Conservation (phyloP, 202 grass and related monocot genomes). For the Schoenoplectus tabernaemontani region DNA sequence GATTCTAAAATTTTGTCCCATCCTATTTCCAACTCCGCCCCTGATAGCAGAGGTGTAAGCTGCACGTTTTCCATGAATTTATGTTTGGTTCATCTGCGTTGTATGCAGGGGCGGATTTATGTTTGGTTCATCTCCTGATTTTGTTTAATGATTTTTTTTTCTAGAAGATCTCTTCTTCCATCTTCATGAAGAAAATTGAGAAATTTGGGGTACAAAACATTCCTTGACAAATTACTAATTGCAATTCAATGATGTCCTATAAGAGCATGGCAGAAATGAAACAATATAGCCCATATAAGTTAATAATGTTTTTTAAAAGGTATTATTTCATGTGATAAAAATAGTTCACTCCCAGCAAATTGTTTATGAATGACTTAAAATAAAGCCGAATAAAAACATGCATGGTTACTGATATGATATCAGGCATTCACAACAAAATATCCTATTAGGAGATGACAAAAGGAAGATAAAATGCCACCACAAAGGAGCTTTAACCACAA, state of each 20-base stretch:
- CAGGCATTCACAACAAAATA: neutral
- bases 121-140: too few relatives aligned
- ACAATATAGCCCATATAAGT: neutral
- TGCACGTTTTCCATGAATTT: too few relatives aligned
- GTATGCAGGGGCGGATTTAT: too few relatives aligned
- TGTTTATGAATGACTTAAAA: neutral
- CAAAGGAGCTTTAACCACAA: neutral
- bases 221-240: neutral
- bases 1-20: too few relatives aligned
- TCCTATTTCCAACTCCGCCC: too few relatives aligned
- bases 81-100: neutral
- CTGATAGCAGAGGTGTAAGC: too few relatives aligned
- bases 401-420: constrained; percentile 1
- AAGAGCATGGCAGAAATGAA: neutral
- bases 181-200: too few relatives aligned
- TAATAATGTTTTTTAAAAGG: neutral
- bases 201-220: too few relatives aligned
- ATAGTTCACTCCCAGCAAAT: neutral
- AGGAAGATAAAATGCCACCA: neutral
- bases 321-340: neutral
- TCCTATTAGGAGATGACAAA: neutral
- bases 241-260: neutral
- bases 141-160: too few relatives aligned
- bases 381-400: neutral
- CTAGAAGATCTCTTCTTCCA: too few relatives aligned